Conservation (phyloP, 148 eudicot species). For the Spergularia bocconei region DNA sequence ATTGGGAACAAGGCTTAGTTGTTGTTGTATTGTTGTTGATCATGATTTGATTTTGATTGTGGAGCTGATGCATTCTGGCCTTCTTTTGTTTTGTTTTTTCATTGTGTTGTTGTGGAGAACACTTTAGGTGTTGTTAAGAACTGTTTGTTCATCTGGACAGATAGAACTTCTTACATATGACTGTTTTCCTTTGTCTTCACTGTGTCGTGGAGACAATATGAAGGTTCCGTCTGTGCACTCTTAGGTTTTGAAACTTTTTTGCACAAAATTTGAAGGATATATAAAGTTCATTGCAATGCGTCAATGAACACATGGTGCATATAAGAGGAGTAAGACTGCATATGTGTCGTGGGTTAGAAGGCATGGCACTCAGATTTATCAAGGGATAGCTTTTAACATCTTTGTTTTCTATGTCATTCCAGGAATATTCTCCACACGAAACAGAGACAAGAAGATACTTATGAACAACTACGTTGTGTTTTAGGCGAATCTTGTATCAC, state of each 20-base stretch:
- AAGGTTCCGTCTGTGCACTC: background rate
- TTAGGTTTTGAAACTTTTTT: background rate
- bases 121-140: background rate
- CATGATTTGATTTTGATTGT: too few relatives aligned
- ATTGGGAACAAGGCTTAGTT: too few relatives aligned
- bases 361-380: background rate
- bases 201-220: background rate
- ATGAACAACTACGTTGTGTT: slow-evolving; percentile 46
- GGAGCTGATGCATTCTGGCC: too few relatives aligned
- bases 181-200: too few relatives aligned
- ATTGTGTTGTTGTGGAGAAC: too few relatives aligned
- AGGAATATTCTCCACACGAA: slow-evolving; percentile 76
- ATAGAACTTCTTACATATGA: too few relatives aligned
- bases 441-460: slow-evolving; percentile 56
- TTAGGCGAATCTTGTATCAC: slow-evolving; percentile 67
- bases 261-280: background rate
- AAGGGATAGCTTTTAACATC: background rate
- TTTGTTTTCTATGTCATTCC: slow-evolving; percentile 18
- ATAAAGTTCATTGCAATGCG: background rate
- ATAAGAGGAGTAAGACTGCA: background rate
- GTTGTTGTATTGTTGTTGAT: too few relatives aligned
- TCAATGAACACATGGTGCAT: background rate
- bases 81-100: too few relatives aligned
- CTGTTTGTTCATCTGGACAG: background rate
- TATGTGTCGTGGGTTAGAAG: background rate